Base-by-base conservation (phyloP, 495 filamentous ascomycete species). In the Podospora sp. region DNA sequence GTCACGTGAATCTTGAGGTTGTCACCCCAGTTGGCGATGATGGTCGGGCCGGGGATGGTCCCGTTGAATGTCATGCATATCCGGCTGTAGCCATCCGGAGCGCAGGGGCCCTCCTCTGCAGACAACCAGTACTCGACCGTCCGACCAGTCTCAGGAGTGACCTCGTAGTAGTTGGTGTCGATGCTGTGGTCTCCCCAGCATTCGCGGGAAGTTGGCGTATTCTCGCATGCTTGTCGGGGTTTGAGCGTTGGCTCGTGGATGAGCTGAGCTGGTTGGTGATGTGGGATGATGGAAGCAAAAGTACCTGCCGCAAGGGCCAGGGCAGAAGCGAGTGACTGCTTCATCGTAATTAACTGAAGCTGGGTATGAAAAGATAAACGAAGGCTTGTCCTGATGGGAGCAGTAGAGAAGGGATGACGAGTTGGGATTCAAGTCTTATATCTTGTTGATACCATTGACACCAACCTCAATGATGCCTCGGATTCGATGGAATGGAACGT, bases 1-100 rank as follows among this genome's bases (percentile, higher is more conserved):
- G 68, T 68, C 35, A 81, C 76, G 35, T 78, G 80, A 81, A 88
- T 88, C 69, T 90, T 84, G 57, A 85, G 72, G 35, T 71, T 81
- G 65, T 89, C 86, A 14, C 86, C 86, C 65, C 80, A 77, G 67
- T 83, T 77, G 25, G 79, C 79, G 68, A 82, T 77, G 63, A 89
- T 82, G 16, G 84, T 68, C 6, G 86, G 86, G 0, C 87, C 86
- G 0, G 86, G 86, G 36, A 81, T 81, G 51, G 79, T 79, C n/a
- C 81, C 83, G 71, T 89, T 87, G 69, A 88, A 81, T 11, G 79
- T 75, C 52, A 86, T 76, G 80, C 86, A 83, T 6, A 77, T 80
- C n/a, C 86, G 79, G 40, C 72, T 77, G 29, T 86, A 82, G 9
- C 84, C 82, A 71, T 89, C 87, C 0, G 87, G 87, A 14, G 76